Conservation (phyloP, 495 filamentous ascomycete genomes). For the Sphaerosporella brunnea region DNA sequence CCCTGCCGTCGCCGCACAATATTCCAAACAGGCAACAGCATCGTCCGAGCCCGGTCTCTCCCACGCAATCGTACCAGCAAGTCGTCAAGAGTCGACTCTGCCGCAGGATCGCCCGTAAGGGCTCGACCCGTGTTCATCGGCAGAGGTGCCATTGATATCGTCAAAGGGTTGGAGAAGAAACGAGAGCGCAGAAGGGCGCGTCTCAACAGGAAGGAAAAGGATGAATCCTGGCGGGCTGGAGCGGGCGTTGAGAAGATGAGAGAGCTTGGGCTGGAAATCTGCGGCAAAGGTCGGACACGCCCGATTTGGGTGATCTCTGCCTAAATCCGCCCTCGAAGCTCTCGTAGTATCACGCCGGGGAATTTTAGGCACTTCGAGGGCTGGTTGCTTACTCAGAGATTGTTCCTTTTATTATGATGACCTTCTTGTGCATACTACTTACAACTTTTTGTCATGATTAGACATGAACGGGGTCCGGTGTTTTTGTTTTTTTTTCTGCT, state of each 20-base stretch:
- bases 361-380: constrained; percentile 1
- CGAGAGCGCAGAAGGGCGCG: constrained; percentile 56
- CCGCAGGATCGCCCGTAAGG: constrained; percentile 15
- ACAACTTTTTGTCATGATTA: constrained; percentile 11
- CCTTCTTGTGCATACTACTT: constrained; percentile 31
- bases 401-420: neutral
- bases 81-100: constrained; percentile 7
- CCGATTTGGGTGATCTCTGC: constrained; percentile 69
- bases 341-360: neutral
- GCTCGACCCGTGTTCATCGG: constrained; percentile 8
- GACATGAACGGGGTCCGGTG: constrained; percentile 13
- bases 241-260: constrained; percentile 87
- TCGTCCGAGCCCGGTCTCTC: constrained; percentile 61
- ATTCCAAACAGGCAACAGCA: constrained; percentile 42
- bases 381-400: neutral
- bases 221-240: constrained; percentile 48
- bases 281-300: constrained; percentile 51
- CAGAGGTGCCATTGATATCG: constrained; percentile 87
- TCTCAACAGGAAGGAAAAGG: constrained; percentile 36
- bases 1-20: constrained; percentile 32
- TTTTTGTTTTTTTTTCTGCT: constrained; percentile 3
- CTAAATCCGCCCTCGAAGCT: constrained; percentile 28
- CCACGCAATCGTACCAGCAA: constrained; percentile 38
- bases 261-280: constrained; percentile 75
- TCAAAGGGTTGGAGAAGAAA: constrained; percentile 88